Conservation (phyloP, 768 basidiomycete species). For the Lactifluus volemus region DNA sequence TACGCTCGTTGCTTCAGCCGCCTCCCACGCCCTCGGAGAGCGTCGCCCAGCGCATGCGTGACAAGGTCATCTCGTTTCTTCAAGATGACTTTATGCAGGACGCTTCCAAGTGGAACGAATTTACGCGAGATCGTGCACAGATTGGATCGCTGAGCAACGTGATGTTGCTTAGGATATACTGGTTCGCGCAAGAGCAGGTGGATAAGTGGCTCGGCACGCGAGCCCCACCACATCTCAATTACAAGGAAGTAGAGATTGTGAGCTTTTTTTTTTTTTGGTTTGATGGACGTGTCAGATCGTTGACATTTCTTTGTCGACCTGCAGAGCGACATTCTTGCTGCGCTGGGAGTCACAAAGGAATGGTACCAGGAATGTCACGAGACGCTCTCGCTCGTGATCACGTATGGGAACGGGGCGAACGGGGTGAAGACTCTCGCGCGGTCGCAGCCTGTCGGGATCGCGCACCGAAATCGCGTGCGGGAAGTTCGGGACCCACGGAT, state of each 20-base stretch:
- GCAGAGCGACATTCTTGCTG: conserved; percentile 7
- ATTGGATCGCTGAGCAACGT: conserved; percentile 5
- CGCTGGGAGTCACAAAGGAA: conserved; percentile 7
- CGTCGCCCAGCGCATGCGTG: neutral
- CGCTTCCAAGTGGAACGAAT: conserved; percentile 3
- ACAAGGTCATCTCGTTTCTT: conserved; percentile 5
- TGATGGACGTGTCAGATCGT: neutral
- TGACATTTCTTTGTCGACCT: neutral
- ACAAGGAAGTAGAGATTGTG: conserved; percentile 7
- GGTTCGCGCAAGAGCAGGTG: conserved; percentile 9
- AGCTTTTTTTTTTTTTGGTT: neutral
- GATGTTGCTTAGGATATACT: conserved; percentile 7
- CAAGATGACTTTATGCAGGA: conserved; percentile 2
- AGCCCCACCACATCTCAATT: neutral
- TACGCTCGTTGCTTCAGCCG: neutral
- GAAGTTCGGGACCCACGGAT: conserved; percentile 1
- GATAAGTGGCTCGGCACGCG: conserved; percentile 6
- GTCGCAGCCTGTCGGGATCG: conserved; percentile 10
- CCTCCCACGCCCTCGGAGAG: neutral
- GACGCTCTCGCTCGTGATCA: conserved; percentile 8
- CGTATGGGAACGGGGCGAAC: conserved; percentile 10
- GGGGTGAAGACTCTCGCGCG: conserved; percentile 5
- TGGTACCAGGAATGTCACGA: conserved; percentile 16
- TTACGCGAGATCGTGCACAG: neutral
- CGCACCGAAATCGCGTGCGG: conserved; percentile 3